Percentiles rank a stretch among this genome's conserved stretches.
Evolutionary conservation across 495 filamentous ascomycete species (phyloP).

Genomic region (Penicillium waksmanii): DNA sequence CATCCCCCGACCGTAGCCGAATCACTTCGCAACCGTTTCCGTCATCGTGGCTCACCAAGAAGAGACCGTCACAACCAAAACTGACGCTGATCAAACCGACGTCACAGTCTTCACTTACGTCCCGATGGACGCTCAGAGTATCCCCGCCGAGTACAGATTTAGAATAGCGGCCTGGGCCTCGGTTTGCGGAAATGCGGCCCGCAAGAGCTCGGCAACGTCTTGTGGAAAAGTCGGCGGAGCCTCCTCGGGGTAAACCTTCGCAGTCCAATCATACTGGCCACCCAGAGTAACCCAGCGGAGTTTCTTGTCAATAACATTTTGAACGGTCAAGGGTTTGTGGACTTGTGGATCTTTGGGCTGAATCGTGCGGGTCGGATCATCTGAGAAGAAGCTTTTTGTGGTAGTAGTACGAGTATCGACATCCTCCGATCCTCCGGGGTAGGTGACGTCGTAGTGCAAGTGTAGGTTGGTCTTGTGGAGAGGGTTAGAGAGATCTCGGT

Average conservation of each 20-base stretch:
- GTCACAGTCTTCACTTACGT: slow-evolving; percentile 81
- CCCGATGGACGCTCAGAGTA: slow-evolving; percentile 84
- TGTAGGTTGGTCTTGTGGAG: slow-evolving; percentile 84
- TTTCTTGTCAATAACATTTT: slow-evolving; percentile 69
- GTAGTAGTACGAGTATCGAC: background rate
- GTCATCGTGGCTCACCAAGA: slow-evolving; percentile 54
- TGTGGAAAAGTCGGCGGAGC: slow-evolving; percentile 71
- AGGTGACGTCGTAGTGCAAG: slow-evolving; percentile 76
- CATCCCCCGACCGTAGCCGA: slow-evolving; percentile 77
- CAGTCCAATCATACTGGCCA: slow-evolving; percentile 93
- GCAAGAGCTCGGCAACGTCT: slow-evolving; percentile 69
- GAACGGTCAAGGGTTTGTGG: slow-evolving; percentile 70
- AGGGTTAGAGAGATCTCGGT: slow-evolving; percentile 77
- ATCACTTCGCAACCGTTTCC: slow-evolving; percentile 58
- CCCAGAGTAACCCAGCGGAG: slow-evolving; percentile 93
- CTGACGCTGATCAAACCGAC: slow-evolving; percentile 80
- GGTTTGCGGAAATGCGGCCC: slow-evolving; percentile 69
- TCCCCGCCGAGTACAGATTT: slow-evolving; percentile 90
- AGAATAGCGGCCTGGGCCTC: slow-evolving; percentile 85
- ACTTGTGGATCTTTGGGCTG: slow-evolving; percentile 64
- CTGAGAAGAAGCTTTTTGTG: slow-evolving; percentile 56
- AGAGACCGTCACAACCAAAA: slow-evolving; percentile 85
- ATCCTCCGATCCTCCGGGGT: slow-evolving; percentile 46
- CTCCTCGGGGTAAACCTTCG: slow-evolving; percentile 72
- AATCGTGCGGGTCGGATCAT: slow-evolving; percentile 42